These are phyloP conservation scores for Dysphania ambrosioides DNA, from an alignment of 148 eudicot species.

Conservation along the genomic window DNA sequence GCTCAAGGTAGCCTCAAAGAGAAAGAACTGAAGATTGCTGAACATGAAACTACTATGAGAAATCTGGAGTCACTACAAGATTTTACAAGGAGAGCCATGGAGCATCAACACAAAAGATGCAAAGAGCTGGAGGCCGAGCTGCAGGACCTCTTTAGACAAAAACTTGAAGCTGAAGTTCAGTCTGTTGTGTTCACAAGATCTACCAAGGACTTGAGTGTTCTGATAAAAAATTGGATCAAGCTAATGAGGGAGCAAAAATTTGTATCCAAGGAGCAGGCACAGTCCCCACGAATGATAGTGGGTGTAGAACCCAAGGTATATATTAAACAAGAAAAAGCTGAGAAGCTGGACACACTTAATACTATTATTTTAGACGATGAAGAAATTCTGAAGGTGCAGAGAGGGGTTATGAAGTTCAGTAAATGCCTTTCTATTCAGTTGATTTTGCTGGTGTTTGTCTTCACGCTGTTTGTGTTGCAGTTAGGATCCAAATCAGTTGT, in stretches of 20 bases:
- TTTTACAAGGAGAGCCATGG: conserved; percentile 9
- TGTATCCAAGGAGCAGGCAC: conserved; percentile 29
- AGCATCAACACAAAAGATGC: conserved; percentile 20
- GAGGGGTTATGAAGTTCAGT: conserved; percentile 36
- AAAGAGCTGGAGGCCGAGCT: conserved; percentile 48
- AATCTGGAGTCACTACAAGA: conserved; percentile 19
- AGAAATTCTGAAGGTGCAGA: conserved; percentile 46
- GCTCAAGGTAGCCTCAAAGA: conserved; percentile 33
- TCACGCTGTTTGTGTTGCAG: conserved; percentile 37
- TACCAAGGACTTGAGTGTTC: conserved; percentile 32
- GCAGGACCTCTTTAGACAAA: conserved; percentile 52
- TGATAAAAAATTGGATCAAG: conserved; percentile 33
- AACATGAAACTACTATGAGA: conserved; percentile 38
- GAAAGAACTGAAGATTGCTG: conserved; percentile 37
- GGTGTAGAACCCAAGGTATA: conserved; percentile 34
- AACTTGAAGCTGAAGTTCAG: conserved; percentile 71
- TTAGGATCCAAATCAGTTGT: conserved; percentile 40
- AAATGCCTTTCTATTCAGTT: conserved; percentile 49
- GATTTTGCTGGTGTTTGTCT: conserved; percentile 40
- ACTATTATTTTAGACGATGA: conserved; percentile 30
- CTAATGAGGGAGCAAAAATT: conserved; percentile 37
- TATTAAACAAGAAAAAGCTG: conserved; percentile 29
- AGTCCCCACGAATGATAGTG: conserved; percentile 22
- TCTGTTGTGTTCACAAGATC: conserved; percentile 47
- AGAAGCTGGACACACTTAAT: conserved; percentile 31